Evolutionary conservation across 2,329 filamentous ascomycete species (phyloP).

Genomic region (Aspergillus pseudoterreus): DNA sequence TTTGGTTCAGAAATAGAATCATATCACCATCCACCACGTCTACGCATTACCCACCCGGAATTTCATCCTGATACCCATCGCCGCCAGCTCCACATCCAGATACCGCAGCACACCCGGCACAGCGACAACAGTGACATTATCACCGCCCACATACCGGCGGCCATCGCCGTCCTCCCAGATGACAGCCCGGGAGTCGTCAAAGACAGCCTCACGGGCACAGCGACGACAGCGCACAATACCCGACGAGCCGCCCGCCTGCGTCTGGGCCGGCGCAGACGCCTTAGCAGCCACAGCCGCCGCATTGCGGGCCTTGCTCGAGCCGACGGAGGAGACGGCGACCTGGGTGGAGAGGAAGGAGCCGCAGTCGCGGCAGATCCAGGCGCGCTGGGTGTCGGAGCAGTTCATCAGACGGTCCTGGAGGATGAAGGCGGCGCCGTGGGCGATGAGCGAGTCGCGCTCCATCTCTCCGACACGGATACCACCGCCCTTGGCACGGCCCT

Average conservation of each 20-base stretch:
- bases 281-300: slow-evolving; percentile 29
- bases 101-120: slow-evolving; percentile 91
- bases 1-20: neutral
- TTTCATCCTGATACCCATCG: slow-evolving; percentile 94
- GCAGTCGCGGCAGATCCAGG: slow-evolving; percentile 85
- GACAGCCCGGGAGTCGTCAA: slow-evolving; percentile 64
- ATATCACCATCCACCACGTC: neutral
- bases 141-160: slow-evolving; percentile 78
- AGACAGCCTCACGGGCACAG: slow-evolving; percentile 65
- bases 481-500: slow-evolving; percentile 91
- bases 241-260: slow-evolving; percentile 55
- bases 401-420: slow-evolving; percentile 95
- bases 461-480: slow-evolving; percentile 99
- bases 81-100: slow-evolving; percentile 89
- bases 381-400: slow-evolving; percentile 87
- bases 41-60: slow-evolving; percentile 65
- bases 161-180: slow-evolving; percentile 90
- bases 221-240: slow-evolving; percentile 73
- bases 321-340: slow-evolving; percentile 38
- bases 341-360: slow-evolving; percentile 89
- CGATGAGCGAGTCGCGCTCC: slow-evolving; percentile 92
- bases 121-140: slow-evolving; percentile 85
- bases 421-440: slow-evolving; percentile 91
- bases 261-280: slow-evolving; percentile 40
- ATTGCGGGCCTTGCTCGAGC: slow-evolving; percentile 25